Percentiles rank a stretch among this genome's conserved stretches.
These are phyloP conservation scores for Plectranthus barbatus DNA, from an alignment of 257 asterid genomes.

Conservation along the genomic window DNA sequence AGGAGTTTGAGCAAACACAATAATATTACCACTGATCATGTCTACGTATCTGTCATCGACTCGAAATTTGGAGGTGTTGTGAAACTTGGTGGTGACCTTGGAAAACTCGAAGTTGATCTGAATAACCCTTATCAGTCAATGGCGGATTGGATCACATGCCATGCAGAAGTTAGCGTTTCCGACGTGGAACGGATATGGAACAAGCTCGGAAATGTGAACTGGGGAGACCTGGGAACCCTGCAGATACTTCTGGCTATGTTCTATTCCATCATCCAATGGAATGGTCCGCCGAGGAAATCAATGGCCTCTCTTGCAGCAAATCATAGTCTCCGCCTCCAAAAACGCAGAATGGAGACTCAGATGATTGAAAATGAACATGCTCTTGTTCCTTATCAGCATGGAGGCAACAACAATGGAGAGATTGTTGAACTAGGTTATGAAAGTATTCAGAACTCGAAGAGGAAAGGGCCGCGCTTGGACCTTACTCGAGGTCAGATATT, in stretches of 20 bases:
- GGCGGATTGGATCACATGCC: conserved; percentile 62
- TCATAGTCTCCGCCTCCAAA: conserved; percentile 70
- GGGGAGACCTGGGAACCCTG: conserved; percentile 74
- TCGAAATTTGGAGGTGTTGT: conserved; percentile 65
- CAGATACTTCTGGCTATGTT: conserved; percentile 61
- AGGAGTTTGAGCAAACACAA: conserved; percentile 45
- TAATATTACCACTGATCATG: conserved; percentile 35
- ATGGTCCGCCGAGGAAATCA: conserved; percentile 75
- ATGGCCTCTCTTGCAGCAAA: conserved; percentile 59
- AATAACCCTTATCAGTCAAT: conserved; percentile 54
- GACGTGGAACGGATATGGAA: conserved; percentile 65
- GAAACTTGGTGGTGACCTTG: conserved; percentile 63
- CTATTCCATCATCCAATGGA: conserved; percentile 55
- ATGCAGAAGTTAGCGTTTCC: conserved; percentile 55
- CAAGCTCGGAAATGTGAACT: conserved; percentile 79
- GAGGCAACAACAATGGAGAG: conserved; percentile 31
- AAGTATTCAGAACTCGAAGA: conserved; percentile 18
- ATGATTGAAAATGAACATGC: conserved; percentile 27
- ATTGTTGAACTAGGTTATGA: conserved; percentile 35
- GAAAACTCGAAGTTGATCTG: conserved; percentile 54
- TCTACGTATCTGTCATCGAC: conserved; percentile 52
- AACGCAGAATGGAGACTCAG: conserved; percentile 48
- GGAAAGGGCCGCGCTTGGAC: conserved; percentile 36
- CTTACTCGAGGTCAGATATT: conserved; percentile 48
- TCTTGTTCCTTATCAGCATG: conserved; percentile 26